Percentiles rank a stretch among this genome's conserved stretches.
phyloP scores from a whole-genome alignment of 495 filamentous ascomycete genomes.

The Oidiodendron maius region DNA sequence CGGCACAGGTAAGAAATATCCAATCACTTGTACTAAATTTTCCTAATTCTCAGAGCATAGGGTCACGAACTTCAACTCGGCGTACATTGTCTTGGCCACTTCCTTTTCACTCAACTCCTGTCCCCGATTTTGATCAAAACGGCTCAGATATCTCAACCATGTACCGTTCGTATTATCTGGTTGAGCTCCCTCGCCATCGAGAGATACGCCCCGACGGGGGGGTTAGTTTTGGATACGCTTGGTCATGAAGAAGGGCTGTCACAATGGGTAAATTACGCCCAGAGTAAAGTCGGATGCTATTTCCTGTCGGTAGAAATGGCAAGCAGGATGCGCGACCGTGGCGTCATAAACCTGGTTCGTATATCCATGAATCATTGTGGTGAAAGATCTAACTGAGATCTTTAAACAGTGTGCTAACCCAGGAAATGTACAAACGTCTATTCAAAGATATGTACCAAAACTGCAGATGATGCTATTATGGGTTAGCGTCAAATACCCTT shows the following conservation, averaged over 20 bases:
- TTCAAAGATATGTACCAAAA: conserved; percentile 34
- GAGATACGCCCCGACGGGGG: conserved; percentile 11
- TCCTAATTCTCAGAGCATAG: too few relatives aligned
- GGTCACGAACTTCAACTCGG: conserved; percentile 34
- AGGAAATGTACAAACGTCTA: conserved; percentile 33
- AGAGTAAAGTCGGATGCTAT: conserved; percentile 33
- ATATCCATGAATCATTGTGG: neutral
- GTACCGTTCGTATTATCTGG: conserved; percentile 41
- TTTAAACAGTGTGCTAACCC: conserved; percentile 28
- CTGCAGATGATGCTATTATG: too few relatives aligned
- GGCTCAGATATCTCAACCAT: conserved; percentile 31
- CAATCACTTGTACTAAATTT: too few relatives aligned
- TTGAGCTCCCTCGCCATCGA: conserved; percentile 27
- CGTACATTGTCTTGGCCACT: conserved; percentile 34
- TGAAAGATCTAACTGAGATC: neutral
- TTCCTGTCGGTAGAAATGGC: conserved; percentile 28
- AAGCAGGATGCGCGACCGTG: conserved; percentile 17
- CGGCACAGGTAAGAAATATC: too few relatives aligned
- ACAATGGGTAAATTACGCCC: conserved; percentile 24
- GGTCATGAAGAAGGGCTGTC: conserved; percentile 15
- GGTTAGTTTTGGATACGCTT: conserved; percentile 26
- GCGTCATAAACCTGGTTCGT: conserved; percentile 24
- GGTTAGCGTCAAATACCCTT: too few relatives aligned
- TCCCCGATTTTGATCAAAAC: conserved; percentile 31
- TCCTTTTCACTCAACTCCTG: conserved; percentile 37